These are phyloP conservation scores for Yamadazyma taylorii DNA, from an alignment of 1,139 yeast genomes.

Conservation along the genomic window DNA sequence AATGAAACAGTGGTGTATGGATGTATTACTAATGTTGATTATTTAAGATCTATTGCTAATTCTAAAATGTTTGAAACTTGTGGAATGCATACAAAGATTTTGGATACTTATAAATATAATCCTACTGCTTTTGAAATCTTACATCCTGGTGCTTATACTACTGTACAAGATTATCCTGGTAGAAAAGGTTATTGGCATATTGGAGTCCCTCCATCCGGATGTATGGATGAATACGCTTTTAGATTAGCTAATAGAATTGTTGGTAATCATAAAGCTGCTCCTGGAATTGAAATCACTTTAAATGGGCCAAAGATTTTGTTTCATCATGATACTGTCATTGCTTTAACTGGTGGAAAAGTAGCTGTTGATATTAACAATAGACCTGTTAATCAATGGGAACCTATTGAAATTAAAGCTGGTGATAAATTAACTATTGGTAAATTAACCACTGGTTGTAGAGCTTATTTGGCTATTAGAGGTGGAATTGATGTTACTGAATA, in stretches of 20 bases:
- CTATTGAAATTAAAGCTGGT: slow-evolving; percentile 69
- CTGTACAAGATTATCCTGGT: slow-evolving; percentile 96
- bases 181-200: slow-evolving; percentile 82
- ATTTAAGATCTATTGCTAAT: slow-evolving; percentile 79
- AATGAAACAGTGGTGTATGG: slow-evolving; percentile 87
- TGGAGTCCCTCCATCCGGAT: slow-evolving; percentile 98
- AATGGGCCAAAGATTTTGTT: slow-evolving; percentile 83
- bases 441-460: slow-evolving; percentile 77
- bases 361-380: slow-evolving; percentile 65
- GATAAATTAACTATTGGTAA: slow-evolving; percentile 81
- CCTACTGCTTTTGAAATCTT: slow-evolving; percentile 84
- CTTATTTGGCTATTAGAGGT: slow-evolving; percentile 86
- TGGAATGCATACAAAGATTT: slow-evolving; percentile 79
- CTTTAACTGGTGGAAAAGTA: slow-evolving; percentile 83
- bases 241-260: slow-evolving; percentile 87
- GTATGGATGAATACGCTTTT: slow-evolving; percentile 93
- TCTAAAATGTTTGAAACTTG: slow-evolving; percentile 84
- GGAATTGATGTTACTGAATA: slow-evolving; percentile 94
- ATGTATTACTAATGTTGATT: slow-evolving; percentile 86
- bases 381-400: slow-evolving; percentile 59
- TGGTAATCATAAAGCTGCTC: slow-evolving; percentile 77
- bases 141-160: slow-evolving; percentile 90
- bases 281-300: slow-evolving; percentile 88
- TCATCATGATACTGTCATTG: slow-evolving; percentile 75
- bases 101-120: slow-evolving; percentile 76